Evolutionary conservation across 306 rosid genomes (phyloP).

Genomic region (Mucuna pruriens): DNA sequence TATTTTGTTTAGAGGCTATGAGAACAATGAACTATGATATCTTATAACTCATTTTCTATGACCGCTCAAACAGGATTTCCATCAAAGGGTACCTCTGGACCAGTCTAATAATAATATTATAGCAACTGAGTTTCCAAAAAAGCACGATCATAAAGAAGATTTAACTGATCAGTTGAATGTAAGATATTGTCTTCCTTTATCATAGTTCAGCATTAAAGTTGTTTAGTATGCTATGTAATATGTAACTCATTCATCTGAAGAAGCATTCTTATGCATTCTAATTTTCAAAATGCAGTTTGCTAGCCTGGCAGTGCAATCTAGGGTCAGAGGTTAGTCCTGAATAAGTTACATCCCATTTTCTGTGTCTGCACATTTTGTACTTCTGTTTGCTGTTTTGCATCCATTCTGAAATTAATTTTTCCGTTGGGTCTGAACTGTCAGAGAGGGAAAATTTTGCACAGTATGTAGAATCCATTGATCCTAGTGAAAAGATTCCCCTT

Average conservation of each 20-base stretch:
- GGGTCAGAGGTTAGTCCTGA: constrained; percentile 56
- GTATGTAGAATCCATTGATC: constrained; percentile 19
- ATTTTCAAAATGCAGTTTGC: constrained; percentile 57
- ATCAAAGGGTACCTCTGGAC: constrained; percentile 40
- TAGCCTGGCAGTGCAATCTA: constrained; percentile 59
- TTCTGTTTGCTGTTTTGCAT: constrained; percentile 12
- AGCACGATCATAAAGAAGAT: constrained; percentile 41
- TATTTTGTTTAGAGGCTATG: constrained; percentile 30
- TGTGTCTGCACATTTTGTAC: constrained; percentile 14
- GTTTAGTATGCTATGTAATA: constrained; percentile 32
- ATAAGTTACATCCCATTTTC: constrained; percentile 23
- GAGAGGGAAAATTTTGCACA: constrained; percentile 26
- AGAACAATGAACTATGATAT: constrained; percentile 24
- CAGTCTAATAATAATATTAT: constrained; percentile 34
- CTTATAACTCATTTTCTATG: constrained; percentile 23
- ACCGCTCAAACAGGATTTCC: constrained; percentile 45
- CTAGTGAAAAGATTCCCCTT: constrained; percentile 42
- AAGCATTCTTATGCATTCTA: constrained; percentile 34
- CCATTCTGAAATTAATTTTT: constrained; percentile 28
- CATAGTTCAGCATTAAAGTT: constrained; percentile 31
- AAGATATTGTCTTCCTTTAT: constrained; percentile 44
- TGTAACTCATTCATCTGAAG: constrained; percentile 30
- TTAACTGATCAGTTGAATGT: constrained; percentile 58
- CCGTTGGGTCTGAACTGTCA: constrained; percentile 39
- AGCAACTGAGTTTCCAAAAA: constrained; percentile 26